Evolutionary conservation across 2,329 filamentous ascomycete species (phyloP).

Genomic region (Pseudopyricularia javanii): DNA sequence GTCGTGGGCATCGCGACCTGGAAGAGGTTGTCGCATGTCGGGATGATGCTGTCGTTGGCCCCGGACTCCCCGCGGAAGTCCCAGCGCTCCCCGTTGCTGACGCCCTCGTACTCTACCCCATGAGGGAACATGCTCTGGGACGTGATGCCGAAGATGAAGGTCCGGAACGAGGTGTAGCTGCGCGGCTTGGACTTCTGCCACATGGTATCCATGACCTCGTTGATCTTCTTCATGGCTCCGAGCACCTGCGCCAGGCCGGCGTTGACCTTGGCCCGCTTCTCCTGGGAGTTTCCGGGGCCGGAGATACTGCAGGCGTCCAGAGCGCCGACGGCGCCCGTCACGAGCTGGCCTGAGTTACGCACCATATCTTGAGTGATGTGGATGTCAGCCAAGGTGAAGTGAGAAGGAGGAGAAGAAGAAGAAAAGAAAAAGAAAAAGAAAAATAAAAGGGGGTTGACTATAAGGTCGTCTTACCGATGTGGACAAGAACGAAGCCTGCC

Average conservation of each 20-base stretch:
- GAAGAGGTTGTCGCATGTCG: constrained; percentile 77
- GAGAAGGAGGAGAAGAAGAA: no score
- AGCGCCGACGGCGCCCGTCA: constrained; percentile 58
- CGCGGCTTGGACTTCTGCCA: constrained; percentile 73
- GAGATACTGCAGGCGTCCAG: constrained; percentile 37
- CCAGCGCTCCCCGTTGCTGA: constrained; percentile 56
- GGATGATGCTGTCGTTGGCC: constrained; percentile 90
- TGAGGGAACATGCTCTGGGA: constrained; percentile 88
- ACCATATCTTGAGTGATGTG: constrained; percentile 58
- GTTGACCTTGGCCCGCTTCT: constrained; percentile 47
- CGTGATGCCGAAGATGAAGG: constrained; percentile 95
- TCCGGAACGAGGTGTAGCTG: constrained; percentile 81
- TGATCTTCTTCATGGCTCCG: constrained; percentile 54
- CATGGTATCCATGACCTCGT: constrained; percentile 78
- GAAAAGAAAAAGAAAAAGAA: no score
- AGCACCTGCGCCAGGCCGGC: constrained; percentile 50
- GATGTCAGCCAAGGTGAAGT: no score
- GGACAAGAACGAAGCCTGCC: constrained; percentile 90
- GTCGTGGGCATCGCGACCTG: constrained; percentile 78
- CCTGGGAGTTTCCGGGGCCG: constrained; percentile 13
- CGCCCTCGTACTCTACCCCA: constrained; percentile 80
- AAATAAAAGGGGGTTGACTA: background rate
- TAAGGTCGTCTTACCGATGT: constrained; percentile 36
- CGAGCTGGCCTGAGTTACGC: constrained; percentile 65
- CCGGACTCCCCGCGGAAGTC: constrained; percentile 86